These are phyloP conservation scores for Marasmius tenuissimus DNA, from an alignment of 1,284 basidiomycete species.

Conservation along the genomic window DNA sequence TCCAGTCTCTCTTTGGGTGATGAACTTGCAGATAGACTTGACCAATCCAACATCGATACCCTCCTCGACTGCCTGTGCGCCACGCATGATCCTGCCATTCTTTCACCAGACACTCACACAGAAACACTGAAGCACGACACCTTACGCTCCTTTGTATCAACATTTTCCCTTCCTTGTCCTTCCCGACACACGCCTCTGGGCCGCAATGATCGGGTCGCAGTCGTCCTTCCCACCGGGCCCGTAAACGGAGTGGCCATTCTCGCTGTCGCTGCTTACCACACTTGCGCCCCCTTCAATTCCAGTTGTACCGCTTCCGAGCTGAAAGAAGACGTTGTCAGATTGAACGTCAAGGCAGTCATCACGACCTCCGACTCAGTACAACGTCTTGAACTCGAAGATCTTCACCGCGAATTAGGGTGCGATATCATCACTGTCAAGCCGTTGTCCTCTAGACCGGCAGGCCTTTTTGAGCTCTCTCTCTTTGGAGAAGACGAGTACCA, in stretches of 20 bases:
- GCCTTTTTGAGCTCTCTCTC: slow-evolving; percentile 36
- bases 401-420: slow-evolving; percentile 33
- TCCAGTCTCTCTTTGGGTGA: slow-evolving; percentile 33
- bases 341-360: slow-evolving; percentile 37
- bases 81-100: slow-evolving; percentile 32
- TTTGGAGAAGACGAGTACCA: slow-evolving; percentile 21
- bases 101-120: slow-evolving; percentile 20
- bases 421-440: slow-evolving; percentile 33
- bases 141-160: slow-evolving; percentile 32
- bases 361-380: slow-evolving; percentile 36
- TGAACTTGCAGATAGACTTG: slow-evolving; percentile 27
- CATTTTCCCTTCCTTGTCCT: slow-evolving; percentile 35
- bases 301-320: slow-evolving; percentile 41
- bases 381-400: slow-evolving; percentile 30
- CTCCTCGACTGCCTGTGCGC: slow-evolving; percentile 37
- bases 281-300: slow-evolving; percentile 43
- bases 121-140: slow-evolving; percentile 23
- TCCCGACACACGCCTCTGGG: slow-evolving; percentile 24
- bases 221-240: slow-evolving; percentile 41
- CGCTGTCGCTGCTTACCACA: slow-evolving; percentile 38
- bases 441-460: slow-evolving; percentile 31
- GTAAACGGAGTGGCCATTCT: slow-evolving; percentile 43
- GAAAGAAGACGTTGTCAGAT: slow-evolving; percentile 35
- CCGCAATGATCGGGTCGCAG: slow-evolving; percentile 42
- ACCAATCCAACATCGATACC: slow-evolving; percentile 26